These are phyloP conservation scores for Ophiocordyceps unilateralis DNA, from an alignment of 2,329 filamentous ascomycete species.

Conservation along the genomic window DNA sequence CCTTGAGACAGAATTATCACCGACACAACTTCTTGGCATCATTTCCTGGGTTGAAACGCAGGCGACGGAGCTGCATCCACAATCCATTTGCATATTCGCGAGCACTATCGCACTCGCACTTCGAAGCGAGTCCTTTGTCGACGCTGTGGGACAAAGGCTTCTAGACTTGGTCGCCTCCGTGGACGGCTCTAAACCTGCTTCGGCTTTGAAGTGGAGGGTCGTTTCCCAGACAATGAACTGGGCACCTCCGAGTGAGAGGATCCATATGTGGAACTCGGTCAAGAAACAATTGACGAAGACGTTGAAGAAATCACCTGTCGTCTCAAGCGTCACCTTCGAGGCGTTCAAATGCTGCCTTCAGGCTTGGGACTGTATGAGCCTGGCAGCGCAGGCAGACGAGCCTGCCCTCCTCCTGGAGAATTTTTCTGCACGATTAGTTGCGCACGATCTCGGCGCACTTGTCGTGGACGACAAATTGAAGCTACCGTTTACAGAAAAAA, in stretches of 20 bases:
- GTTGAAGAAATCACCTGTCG: slow-evolving; percentile 14
- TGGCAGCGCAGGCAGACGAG: slow-evolving; percentile 14
- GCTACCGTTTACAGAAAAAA: slow-evolving; percentile 4
- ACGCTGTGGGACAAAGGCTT: slow-evolving; percentile 21
- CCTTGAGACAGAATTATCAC: slow-evolving; percentile 26
- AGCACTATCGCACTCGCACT: slow-evolving; percentile 25
- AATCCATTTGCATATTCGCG: slow-evolving; percentile 23
- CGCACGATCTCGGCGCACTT: slow-evolving; percentile 10
- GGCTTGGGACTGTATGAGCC: slow-evolving; percentile 20
- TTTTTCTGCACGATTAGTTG: slow-evolving; percentile 16
- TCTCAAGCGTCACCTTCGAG: slow-evolving; percentile 19
- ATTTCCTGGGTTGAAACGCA: slow-evolving; percentile 24
- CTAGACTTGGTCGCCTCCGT: slow-evolving; percentile 16
- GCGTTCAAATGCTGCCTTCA: slow-evolving; percentile 22
- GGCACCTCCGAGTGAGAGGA: slow-evolving; percentile 12
- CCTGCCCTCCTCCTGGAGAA: slow-evolving; percentile 14
- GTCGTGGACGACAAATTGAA: slow-evolving; percentile 7
- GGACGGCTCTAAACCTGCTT: slow-evolving; percentile 12
- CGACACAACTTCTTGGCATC: slow-evolving; percentile 24
- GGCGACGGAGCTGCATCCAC: slow-evolving; percentile 11
- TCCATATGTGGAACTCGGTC: slow-evolving; percentile 15
- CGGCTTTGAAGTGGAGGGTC: slow-evolving; percentile 23
- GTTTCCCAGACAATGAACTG: slow-evolving; percentile 19
- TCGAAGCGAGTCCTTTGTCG: slow-evolving; percentile 21
- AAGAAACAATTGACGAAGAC: slow-evolving; percentile 16